These are phyloP conservation scores for Eucalyptus erythrocorys DNA, from an alignment of 345 rosid genomes.

Conservation along the genomic window DNA sequence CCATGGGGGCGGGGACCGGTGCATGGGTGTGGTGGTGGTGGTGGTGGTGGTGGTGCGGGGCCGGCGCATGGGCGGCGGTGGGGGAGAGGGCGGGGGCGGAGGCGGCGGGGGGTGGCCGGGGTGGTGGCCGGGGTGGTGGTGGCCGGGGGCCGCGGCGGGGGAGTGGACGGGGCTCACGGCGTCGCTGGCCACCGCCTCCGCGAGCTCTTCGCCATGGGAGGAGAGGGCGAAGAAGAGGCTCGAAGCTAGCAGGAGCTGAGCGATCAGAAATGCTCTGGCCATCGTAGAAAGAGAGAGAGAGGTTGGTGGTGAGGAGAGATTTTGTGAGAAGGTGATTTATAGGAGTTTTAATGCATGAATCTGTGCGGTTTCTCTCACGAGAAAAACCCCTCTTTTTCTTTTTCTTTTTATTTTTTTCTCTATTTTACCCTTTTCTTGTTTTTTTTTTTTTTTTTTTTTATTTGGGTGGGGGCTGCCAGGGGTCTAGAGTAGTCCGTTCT, in stretches of 20 bases:
- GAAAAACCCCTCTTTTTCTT: not conserved
- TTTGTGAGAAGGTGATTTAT: constrained; percentile 4
- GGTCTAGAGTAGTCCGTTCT: not conserved
- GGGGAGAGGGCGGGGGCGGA: constrained; percentile 21
- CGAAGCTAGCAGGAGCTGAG: constrained; percentile 2
- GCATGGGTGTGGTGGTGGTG: not conserved
- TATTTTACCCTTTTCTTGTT: not conserved
- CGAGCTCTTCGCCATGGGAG: not conserved
- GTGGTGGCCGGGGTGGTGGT: constrained; percentile 5
- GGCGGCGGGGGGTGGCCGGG: not conserved
- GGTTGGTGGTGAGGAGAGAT: not conserved
- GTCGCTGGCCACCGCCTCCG: not conserved
- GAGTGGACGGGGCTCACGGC: not conserved
- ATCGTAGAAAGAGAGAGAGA: not conserved
- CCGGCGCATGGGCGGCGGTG: not conserved
- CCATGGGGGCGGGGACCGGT: constrained; percentile 8
- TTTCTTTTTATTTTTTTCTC: not conserved
- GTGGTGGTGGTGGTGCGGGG: not conserved
- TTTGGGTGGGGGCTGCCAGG: not conserved
- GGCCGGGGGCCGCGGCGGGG: constrained; percentile 8
- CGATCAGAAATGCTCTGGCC: constrained; percentile 12
- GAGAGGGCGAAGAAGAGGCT: constrained; percentile 23
- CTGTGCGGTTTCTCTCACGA: not conserved
- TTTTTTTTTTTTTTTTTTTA: not conserved
- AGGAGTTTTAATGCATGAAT: not conserved